phyloP scores from a whole-genome alignment of 2,329 filamentous ascomycete species.

The Trichophaea hybrida region DNA sequence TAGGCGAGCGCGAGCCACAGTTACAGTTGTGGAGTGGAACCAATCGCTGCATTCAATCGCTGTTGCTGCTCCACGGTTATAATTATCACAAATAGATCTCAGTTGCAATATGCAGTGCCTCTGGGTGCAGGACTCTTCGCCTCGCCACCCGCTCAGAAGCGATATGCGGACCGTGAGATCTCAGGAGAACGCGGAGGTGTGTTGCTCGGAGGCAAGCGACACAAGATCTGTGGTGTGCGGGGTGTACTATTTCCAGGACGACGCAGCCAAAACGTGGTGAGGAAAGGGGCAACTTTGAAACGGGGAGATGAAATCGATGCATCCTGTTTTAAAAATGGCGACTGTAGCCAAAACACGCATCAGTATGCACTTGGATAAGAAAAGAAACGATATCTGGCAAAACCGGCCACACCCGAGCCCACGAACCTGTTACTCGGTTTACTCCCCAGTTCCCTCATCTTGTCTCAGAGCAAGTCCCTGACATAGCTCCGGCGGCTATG shows the following conservation, averaged over 20 bases:
- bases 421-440: constrained; percentile 19
- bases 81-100: not conserved
- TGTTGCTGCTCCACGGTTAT: not conserved
- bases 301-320: constrained; percentile 11
- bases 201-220: not conserved
- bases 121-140: not conserved
- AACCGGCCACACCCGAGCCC: constrained; percentile 1
- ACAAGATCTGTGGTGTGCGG: constrained; percentile 4
- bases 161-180: not conserved
- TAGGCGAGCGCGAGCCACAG: constrained; percentile 3
- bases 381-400: not conserved
- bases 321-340: not conserved
- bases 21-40: not conserved
- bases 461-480: not conserved
- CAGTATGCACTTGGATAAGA: constrained; percentile 4
- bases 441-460: not conserved
- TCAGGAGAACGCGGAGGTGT: not conserved
- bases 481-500: not conserved
- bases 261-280: not conserved
- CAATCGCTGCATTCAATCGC: not conserved
- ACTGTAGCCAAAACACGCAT: not conserved
- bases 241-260: constrained; percentile 2
- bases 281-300: constrained; percentile 8
- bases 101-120: not conserved
- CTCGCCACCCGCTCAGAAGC: not conserved